These are phyloP conservation scores for Silene noctiflora DNA, from an alignment of 179 eudicot species.

Conservation along the genomic window DNA sequence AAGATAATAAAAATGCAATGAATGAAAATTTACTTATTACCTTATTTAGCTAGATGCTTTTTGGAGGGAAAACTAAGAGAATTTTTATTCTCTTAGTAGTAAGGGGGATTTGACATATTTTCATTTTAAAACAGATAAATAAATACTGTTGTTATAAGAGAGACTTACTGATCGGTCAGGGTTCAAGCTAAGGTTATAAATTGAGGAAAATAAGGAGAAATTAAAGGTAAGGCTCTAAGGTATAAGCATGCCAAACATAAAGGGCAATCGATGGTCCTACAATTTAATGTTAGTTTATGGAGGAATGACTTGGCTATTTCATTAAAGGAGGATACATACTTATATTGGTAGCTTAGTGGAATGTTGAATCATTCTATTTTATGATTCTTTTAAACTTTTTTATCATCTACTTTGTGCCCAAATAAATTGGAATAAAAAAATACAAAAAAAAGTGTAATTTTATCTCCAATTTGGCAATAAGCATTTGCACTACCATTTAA, in stretches of 20 bases:
- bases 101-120: too few relatives aligned
- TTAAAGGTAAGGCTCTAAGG: slow-evolving; percentile 4
- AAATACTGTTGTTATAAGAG: too few relatives aligned
- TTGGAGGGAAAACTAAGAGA: too few relatives aligned
- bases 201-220: slow-evolving; percentile 13
- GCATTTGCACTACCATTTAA: too few relatives aligned
- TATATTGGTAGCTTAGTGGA: slow-evolving; percentile 33
- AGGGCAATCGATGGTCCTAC: slow-evolving; percentile 25
- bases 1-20: too few relatives aligned
- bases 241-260: slow-evolving; percentile 26
- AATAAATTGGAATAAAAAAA: neutral
- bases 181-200: neutral
- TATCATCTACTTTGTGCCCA: neutral
- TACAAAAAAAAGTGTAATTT: too few relatives aligned
- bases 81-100: too few relatives aligned
- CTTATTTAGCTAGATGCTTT: too few relatives aligned
- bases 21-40: too few relatives aligned
- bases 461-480: too few relatives aligned
- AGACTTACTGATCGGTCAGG: neutral
- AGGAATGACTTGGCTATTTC: slow-evolving; percentile 25
- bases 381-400: slow-evolving; percentile 10
- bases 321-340: neutral
- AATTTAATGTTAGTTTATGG: slow-evolving; percentile 10
- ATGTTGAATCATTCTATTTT: slow-evolving; percentile 31
- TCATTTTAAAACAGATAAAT: too few relatives aligned